Base-by-base conservation (phyloP, 306 rosid species). In the Vicia villosa region DNA sequence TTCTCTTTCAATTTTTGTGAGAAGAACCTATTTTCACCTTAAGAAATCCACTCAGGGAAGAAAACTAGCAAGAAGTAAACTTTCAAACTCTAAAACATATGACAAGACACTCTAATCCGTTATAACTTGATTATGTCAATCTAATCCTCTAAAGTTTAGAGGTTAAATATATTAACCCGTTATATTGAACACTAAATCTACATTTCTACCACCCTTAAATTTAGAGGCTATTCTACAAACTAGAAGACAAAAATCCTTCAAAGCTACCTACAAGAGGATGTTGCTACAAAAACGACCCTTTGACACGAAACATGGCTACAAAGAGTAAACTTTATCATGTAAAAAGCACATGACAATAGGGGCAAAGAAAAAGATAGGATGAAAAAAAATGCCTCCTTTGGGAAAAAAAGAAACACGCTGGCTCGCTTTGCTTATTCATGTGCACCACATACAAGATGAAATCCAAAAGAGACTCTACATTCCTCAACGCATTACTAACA, bases 401-500 rank as follows among this genome's bases (percentile, higher is more conserved):
- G 32, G 61, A 59, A 62, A 72, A 47, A 32, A 64, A 72, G 32
- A 47, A 43, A 66, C 43, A 57, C 13, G 10, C 2, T 9, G 40
- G 19, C 38, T 20, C 61, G 50, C 36, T 67, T 66, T 24, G 66
- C 79, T 49, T 66, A 68, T 56, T 64, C 54, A 64, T 13, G 46
- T 45, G 26, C 9, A 72, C 43, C 77, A 66, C 52, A 70, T 42
- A 26, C 59, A 72, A 40, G 65, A 42, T 40, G 41, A 49, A 58
- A 72, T 24, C 49, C 64, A 28, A 59, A 50, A 13, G 57, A 15
- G 55, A 69, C 55, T 59, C 69, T 70, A 20, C 59, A 8, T 47
- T 52, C 47, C 54, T 56, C 83, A 15, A 12, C 77, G 69, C 74
- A 42, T 55, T 42, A 20, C 61, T 5, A 50, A 63, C 5, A 40